Evolutionary conservation across 2,329 filamentous ascomycete species (phyloP), one percentile per base, ranked within the genome.

Genomic region (Colletotrichum melonis): DNA sequence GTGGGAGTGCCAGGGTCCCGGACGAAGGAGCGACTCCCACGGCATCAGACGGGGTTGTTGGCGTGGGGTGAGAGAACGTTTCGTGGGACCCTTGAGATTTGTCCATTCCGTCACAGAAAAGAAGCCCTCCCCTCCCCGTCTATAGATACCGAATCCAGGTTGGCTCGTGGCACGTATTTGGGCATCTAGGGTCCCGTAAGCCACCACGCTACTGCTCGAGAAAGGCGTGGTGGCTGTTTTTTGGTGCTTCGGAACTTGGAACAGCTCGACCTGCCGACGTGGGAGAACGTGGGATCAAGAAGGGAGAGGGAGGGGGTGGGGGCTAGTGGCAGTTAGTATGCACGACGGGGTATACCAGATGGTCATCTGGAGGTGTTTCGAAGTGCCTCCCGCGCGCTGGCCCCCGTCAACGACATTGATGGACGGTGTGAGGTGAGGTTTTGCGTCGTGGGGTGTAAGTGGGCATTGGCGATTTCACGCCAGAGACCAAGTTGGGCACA

Each of bases 351-450:
- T 35, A 42, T 42, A 42, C 38, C 38, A 42, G 38, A 56, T 28
- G 69, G 65, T 68, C 69, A 64, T 72, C 65, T 64, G 65, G 59
- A 72, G 38, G 30, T 58, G 52, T n/a, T 68, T 60, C 54, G 22
- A 35, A 16, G 57, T 22, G 19, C 30, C 42, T 49, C 42, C 42
- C 42, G 19, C 42, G 42, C 42, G 42, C 42, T 19, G 9, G 42
- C 42, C 42, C 42, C 19, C 19, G 19, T 49, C 42, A 8, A 49
- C 42, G 42, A 49, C 16, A 49, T 42, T 42, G 38, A 49, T 49
- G 42, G 2, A 49, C 2, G 7, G 7, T n/a, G 42, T 24, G 28
- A 22, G 56, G 6, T n/a, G 12, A 42, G 22, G 22, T 12, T 56
- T 56, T n/a, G 42, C 19, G n/a, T 56, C 32, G 42, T 42, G 46